These are phyloP conservation scores for Paraurostyla sp. DNA, from an alignment of 73 alveolate genomes.

Conservation along the genomic window DNA sequence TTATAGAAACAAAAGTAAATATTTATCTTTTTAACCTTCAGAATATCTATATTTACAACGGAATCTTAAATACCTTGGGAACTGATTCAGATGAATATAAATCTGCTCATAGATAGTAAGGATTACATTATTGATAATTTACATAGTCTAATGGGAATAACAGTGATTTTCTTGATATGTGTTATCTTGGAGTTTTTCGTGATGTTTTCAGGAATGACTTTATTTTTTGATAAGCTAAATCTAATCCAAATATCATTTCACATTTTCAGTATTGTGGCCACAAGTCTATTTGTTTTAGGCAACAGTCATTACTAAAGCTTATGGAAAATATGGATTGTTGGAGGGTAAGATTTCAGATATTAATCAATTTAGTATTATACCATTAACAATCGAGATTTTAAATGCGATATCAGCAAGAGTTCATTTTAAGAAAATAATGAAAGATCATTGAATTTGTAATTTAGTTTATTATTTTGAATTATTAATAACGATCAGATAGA, in stretches of 20 bases:
- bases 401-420: constrained; percentile 50
- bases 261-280: constrained; percentile 31
- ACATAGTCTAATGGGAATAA: constrained; percentile 23
- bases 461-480: too few species aligned
- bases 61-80: constrained; percentile 1
- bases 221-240: constrained; percentile 38
- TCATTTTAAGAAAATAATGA: constrained; percentile 53
- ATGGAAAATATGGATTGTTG: constrained; percentile 55
- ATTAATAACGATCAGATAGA: too few species aligned
- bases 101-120: constrained; percentile 15
- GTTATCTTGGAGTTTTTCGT: constrained; percentile 30
- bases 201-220: constrained; percentile 61
- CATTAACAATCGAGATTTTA: constrained; percentile 14
- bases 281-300: constrained; percentile 1
- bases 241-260: constrained; percentile 25
- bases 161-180: constrained; percentile 5
- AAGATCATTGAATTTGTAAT: constrained; percentile 48
- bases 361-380: constrained; percentile 30
- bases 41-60: constrained; percentile 35
- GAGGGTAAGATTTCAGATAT: constrained; percentile 26
- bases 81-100: constrained; percentile 32
- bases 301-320: constrained; percentile 20
- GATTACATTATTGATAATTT: background rate
- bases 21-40: background rate
- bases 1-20: constrained; percentile 38